phyloP scores from a whole-genome alignment of 768 basidiomycete genomes.

The Auricularia sp. region DNA sequence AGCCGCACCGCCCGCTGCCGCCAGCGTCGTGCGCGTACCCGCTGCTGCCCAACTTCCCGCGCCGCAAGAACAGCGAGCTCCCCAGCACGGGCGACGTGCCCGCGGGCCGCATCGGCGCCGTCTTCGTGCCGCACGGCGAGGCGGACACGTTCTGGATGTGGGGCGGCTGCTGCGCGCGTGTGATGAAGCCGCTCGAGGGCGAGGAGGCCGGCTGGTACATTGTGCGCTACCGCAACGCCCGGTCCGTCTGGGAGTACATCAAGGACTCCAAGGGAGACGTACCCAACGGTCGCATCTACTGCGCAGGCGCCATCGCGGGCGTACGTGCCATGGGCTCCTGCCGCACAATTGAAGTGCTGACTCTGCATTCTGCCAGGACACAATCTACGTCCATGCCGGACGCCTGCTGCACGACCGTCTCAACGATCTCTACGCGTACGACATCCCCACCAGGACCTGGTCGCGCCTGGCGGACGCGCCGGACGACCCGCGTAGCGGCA shows the following conservation, averaged over 20 bases:
- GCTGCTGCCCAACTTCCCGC: constrained; percentile 15
- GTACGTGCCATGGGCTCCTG: constrained; percentile 12
- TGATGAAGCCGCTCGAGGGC: constrained; percentile 25
- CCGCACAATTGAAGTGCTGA: neutral
- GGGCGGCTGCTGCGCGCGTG: constrained; percentile 35
- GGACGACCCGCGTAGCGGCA: constrained; percentile 30
- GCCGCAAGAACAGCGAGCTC: constrained; percentile 4
- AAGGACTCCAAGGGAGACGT: constrained; percentile 17
- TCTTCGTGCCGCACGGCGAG: neutral
- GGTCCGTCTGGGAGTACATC: constrained; percentile 22
- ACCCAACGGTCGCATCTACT: constrained; percentile 28
- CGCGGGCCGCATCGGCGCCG: constrained; percentile 16
- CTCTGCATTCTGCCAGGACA: constrained; percentile 12
- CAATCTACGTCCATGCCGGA: constrained; percentile 31
- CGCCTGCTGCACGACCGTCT: constrained; percentile 30
- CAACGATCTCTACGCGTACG: constrained; percentile 24
- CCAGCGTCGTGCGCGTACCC: constrained; percentile 11
- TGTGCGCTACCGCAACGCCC: constrained; percentile 9
- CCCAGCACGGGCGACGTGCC: constrained; percentile 9
- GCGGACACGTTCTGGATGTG: constrained; percentile 28
- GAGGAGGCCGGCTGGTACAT: constrained; percentile 23
- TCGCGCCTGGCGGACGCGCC: constrained; percentile 25
- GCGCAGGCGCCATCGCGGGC: constrained; percentile 19
- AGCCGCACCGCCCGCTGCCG: constrained; percentile 33
- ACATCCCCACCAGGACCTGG: constrained; percentile 22